phyloP scores from a whole-genome alignment of 2,329 filamentous ascomycete species.

The Aspergillus neoniger region DNA sequence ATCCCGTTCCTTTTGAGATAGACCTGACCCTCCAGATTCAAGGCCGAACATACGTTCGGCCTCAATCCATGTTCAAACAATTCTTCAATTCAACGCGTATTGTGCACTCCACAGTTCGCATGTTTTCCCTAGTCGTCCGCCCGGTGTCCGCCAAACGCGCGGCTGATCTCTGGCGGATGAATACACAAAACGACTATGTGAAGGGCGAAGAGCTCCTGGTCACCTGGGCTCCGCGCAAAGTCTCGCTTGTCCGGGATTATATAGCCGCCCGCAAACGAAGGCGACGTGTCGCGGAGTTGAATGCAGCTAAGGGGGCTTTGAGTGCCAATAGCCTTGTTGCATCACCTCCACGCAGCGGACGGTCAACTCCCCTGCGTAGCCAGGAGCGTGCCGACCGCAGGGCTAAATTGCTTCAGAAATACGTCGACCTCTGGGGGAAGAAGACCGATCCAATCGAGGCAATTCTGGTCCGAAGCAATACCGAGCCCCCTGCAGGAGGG shows the following conservation, averaged over 20 bases:
- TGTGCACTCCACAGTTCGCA: constrained; percentile 80
- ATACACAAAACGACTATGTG: constrained; percentile 90
- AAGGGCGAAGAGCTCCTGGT: constrained; percentile 88
- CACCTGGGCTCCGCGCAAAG: constrained; percentile 84
- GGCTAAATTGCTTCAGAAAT: constrained; percentile 43
- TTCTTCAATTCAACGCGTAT: constrained; percentile 84
- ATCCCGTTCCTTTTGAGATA: constrained; percentile 83
- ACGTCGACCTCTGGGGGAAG: constrained; percentile 45
- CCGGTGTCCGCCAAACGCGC: constrained; percentile 88
- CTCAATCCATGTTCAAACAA: constrained; percentile 81
- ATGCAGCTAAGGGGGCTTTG: constrained; percentile 56
- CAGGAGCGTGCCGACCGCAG: constrained; percentile 41
- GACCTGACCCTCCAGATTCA: constrained; percentile 81
- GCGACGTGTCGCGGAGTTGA: constrained; percentile 75
- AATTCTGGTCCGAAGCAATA: constrained; percentile 47
- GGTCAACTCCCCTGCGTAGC: constrained; percentile 39
- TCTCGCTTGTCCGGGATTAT: constrained; percentile 88
- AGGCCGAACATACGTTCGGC: constrained; percentile 79
- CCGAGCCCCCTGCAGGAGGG: constrained; percentile 46
- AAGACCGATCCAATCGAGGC: constrained; percentile 44
- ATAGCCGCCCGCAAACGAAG: constrained; percentile 73
- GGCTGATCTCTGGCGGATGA: constrained; percentile 94
- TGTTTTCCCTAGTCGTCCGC: constrained; percentile 83
- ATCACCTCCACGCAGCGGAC: constrained; percentile 36
- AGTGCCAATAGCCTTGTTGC: constrained; percentile 43